A percentile compares a stretch with the other conserved stretches of the same genome.
Evolutionary conservation across 257 asterid species (phyloP).

Genomic region (Gentiana macrophylla): DNA sequence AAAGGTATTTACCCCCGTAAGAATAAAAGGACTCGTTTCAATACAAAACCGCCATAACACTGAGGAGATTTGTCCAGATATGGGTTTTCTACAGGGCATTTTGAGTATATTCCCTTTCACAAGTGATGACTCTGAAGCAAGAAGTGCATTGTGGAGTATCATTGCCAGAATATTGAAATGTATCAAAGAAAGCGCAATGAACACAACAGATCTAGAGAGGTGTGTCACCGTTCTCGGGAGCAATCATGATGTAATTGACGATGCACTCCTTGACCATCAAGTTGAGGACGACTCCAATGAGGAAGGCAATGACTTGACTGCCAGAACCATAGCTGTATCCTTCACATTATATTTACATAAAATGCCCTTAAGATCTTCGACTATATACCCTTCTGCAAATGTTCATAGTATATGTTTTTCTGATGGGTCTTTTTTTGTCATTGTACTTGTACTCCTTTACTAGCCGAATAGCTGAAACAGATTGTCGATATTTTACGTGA

Average conservation of each 20-base stretch:
- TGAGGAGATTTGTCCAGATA: conserved; percentile 37
- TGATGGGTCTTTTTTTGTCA: neutral
- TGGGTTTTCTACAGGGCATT: conserved; percentile 54
- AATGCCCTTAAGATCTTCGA: neutral
- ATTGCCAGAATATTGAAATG: conserved; percentile 44
- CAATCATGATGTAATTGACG: conserved; percentile 54
- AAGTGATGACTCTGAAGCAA: conserved; percentile 54
- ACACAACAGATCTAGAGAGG: conserved; percentile 29
- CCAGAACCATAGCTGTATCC: conserved; percentile 60
- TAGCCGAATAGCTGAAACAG: conserved; percentile 38
- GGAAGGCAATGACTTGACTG: conserved; percentile 16
- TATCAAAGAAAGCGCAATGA: conserved; percentile 34
- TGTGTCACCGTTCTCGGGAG: conserved; percentile 47
- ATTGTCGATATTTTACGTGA: conserved; percentile 36
- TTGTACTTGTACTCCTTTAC: conserved; percentile 32
- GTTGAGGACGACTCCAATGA: conserved; percentile 19
- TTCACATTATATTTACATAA: conserved; percentile 10
- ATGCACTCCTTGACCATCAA: conserved; percentile 41
- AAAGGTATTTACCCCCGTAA: too few relatives aligned
- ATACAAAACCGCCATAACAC: too few relatives aligned
- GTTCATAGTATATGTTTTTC: neutral
- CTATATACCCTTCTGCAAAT: neutral
- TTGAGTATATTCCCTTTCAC: conserved; percentile 63
- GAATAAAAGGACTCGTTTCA: too few relatives aligned
- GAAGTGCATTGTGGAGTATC: conserved; percentile 70